A percentile compares a stretch with the other conserved stretches of the same genome.
These are phyloP conservation scores for Hymenoscyphus linearis DNA, from an alignment of 2,329 filamentous ascomycete species.

Conservation along the genomic window DNA sequence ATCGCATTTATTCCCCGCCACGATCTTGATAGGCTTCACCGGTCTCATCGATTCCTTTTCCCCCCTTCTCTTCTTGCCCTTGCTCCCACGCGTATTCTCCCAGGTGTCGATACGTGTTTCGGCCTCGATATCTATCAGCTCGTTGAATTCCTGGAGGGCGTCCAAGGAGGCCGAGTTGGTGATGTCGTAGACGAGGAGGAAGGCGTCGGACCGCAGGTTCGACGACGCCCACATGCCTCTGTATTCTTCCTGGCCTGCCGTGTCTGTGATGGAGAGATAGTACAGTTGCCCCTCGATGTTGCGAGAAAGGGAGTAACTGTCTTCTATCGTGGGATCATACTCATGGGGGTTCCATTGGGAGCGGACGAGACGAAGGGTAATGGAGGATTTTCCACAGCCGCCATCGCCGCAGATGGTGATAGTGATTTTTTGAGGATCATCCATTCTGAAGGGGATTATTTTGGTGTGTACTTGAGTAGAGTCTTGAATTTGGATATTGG, in stretches of 20 bases:
- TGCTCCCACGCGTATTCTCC: conserved; percentile 9
- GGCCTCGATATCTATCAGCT: conserved; percentile 77
- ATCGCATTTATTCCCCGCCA: conserved; percentile 84
- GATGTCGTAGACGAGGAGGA: conserved; percentile 85
- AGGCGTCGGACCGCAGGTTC: conserved; percentile 75
- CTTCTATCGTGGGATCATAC: conserved; percentile 76
- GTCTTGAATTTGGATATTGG: background rate
- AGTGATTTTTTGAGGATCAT: conserved; percentile 42
- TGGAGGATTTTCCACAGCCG: conserved; percentile 79
- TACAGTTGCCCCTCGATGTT: conserved; percentile 72
- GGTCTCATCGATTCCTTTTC: conserved; percentile 20
- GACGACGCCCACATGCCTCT: conserved; percentile 78
- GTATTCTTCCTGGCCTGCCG: conserved; percentile 86
- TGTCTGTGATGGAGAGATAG: conserved; percentile 75
- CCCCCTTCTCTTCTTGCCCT: conserved; percentile 9
- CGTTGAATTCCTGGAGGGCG: conserved; percentile 72
- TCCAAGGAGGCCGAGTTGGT: conserved; percentile 64
- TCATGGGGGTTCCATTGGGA: conserved; percentile 79
- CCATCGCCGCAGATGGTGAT: conserved; percentile 86
- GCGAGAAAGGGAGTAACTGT: conserved; percentile 79
- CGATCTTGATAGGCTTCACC: conserved; percentile 64
- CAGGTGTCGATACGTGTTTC: conserved; percentile 54
- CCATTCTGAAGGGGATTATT: conserved; percentile 7
- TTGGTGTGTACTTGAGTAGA: background rate
- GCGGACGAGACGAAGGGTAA: conserved; percentile 75